Evolutionary conservation across 129 eudicot genomes (phyloP), one percentile per base, ranked within the genome.

Genomic region (Escallonia herrerae): DNA sequence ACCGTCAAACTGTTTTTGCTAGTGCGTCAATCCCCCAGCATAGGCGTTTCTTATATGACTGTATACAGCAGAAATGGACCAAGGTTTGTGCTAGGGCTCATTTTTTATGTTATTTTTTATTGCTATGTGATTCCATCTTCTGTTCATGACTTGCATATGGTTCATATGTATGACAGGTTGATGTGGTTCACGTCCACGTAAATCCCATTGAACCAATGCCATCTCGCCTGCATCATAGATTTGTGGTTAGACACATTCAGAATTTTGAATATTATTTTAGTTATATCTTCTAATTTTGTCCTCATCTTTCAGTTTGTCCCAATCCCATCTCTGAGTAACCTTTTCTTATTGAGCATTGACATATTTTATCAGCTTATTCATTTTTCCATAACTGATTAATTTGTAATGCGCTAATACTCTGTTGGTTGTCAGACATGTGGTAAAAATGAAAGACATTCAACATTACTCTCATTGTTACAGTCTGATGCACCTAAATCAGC

Each of bases 21-120:
- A 93, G 96, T 76, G 98, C 98, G 60, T 88, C 98, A 48, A 85
- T 93, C 60, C 98, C 98, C 14, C 96, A 88, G 77, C 98, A 88
- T 76, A 88, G 74, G 13, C 89, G 90, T 43, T 93, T 93, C 80
- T 15, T 86, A 39, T 73, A 83, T 43, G 96, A 93, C 72, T 93
- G 98, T 68, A 84, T 85, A 62, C 96, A 88, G 75, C 95, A 88
- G 62, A 93, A 93, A 74, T 93, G 98, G 98, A 93, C 98, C 71
- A 93, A 88, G 98, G 98, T 93, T 50, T 60, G 79, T 43, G 45
- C 65, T 43, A 49, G n/a, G 15, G 40, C 65, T 64, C 66, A 57
- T 68, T 7, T 14, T 54, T 51, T 62, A 43, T 40, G 52, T 49
- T 56, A 57, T 56, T 5, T 44, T 37, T 15, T 7, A 50, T 15